Base-by-base conservation (phyloP, 305 asterid species). In the Fraxinus xanthoxyloides region DNA sequence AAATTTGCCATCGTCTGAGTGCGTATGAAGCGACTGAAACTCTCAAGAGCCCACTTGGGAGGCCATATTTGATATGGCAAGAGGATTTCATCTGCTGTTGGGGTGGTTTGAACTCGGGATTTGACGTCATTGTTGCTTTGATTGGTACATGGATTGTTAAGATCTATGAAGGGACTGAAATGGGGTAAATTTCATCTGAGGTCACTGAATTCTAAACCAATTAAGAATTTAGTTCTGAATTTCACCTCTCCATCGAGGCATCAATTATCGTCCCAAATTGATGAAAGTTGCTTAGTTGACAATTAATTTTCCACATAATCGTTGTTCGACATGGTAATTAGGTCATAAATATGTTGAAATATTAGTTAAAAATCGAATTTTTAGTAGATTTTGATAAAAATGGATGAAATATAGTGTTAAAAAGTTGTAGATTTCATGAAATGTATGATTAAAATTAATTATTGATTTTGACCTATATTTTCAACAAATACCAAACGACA, bases 21-120 rank as follows among this genome's bases (percentile, higher is more conserved):
- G 90, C 80, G 89, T 95, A 93, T 81, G 86, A 88, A 65, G 76
- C 86, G 48, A 95, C 98, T 0, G 96, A 95, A 79, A 87, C 91
- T 2, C 97, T 97, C 79, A 95, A 79, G 43, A 93, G 95, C 70
- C 97, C 97, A 54, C 90, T 81, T 36, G 98, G 97, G 76, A 95
- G 56, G 56, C 79, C 34, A 12, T 2, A 10, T 12, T 43, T 12
- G 15, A n/a, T n/a, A n/a, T n/a, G n/a, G n/a, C n/a, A n/a, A 12
- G n/a, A 43, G 54, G 54, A 38, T 38, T 38, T 38, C 46, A 8
- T 7, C 7, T 38, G 13, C 46, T 8, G 46, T 38, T 38, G 46
- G 43, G 12, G 12, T 1, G 12, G 17, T 43, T 43, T 10, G 51
- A 43, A 10, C 51, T 40, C 15, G 1, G 51, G 17, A 43, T 43